Evolutionary conservation across 2,329 filamentous ascomycete genomes (phyloP), one percentile per base, ranked within the genome.

Genomic region (Botryotinia globosa): DNA sequence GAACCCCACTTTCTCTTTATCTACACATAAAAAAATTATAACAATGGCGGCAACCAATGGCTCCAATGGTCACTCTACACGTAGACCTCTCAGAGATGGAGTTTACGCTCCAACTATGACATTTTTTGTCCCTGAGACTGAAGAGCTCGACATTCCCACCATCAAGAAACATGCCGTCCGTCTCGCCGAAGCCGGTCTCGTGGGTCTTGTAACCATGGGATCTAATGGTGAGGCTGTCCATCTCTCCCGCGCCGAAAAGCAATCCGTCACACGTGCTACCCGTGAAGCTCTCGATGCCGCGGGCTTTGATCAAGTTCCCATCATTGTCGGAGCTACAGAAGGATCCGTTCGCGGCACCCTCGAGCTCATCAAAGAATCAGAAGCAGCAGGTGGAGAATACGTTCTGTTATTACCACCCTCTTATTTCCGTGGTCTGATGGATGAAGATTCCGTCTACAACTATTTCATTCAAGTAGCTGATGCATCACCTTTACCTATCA

Each of bases 81-180:
- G 84, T 74, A 84, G 87, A 73, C 86, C 90, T 75, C 88, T 97
- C 72, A 91, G 92, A 62, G 91, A 91, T 79, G 93, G 93, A 81
- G 94, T 96, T 81, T 97, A 96, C 82, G 92, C 92, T 74, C 94
- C 94, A 39, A 95, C 92, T 74, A 93, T 96, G 90, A 97, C 93
- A 79, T 97, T 97, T 82, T 97, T 97, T 85, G 85, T 95, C 83
- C 87, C 91, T 10, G 87, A 91, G 76, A 96, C 92, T 63, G 94
- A 97, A 83, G 92, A 96, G 66, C 87, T 97, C 78, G 94, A 97
- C 80, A 89, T 94, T 75, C 86, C 91, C 51, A 88, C 88, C 74
- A 92, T 96, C 84, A 92, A 93, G 83, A 91, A 88, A 80, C 94
- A 97, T 81, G 92, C 92, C 37, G 89, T 92, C 77, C 91, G 93